Percentiles rank a stretch among this genome's conserved stretches.
These are phyloP conservation scores for Ceriops tagal DNA, from an alignment of 345 rosid species.

Conservation along the genomic window DNA sequence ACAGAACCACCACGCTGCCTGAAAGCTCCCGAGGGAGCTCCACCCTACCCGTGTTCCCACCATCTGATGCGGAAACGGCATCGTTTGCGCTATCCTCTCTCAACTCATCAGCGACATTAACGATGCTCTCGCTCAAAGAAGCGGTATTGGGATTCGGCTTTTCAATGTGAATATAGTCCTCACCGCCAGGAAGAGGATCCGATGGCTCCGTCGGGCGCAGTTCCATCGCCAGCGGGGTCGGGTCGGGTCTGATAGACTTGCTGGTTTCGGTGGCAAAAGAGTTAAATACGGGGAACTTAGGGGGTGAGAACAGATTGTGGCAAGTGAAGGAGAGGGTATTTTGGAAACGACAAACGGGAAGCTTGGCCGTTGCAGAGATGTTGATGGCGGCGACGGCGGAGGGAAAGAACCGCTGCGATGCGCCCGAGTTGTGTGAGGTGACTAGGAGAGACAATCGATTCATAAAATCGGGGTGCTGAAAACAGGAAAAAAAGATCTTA, in stretches of 20 bases:
- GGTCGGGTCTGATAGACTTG: constrained; percentile 7
- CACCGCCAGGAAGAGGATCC: constrained; percentile 28
- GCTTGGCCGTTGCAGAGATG: neutral
- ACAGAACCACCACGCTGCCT: constrained; percentile 57
- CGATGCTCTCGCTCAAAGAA: constrained; percentile 68
- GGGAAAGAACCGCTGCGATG: constrained; percentile 14
- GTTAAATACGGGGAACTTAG: neutral
- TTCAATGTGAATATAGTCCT: constrained; percentile 80
- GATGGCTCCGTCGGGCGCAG: constrained; percentile 31
- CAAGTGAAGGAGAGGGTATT: neutral
- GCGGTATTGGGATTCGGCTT: constrained; percentile 45
- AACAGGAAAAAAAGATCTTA: too few species aligned
- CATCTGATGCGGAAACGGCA: neutral
- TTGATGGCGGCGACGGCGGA: neutral
- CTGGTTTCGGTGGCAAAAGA: constrained; percentile 13
- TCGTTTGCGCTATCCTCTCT: constrained; percentile 15
- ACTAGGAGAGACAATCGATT: constrained; percentile 33
- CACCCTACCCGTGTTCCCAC: constrained; percentile 11
- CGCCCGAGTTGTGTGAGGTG: constrained; percentile 19
- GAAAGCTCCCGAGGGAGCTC: constrained; percentile 68
- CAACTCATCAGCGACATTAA: constrained; percentile 49
- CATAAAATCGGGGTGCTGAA: constrained; percentile 18
- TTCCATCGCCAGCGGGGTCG: constrained; percentile 37
- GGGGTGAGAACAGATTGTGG: constrained; percentile 4
- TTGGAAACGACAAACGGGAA: neutral